A percentile compares a stretch with the other conserved stretches of the same genome.
phyloP scores from a whole-genome alignment of 164 flowering plant species.

The Berberis thunbergii region DNA sequence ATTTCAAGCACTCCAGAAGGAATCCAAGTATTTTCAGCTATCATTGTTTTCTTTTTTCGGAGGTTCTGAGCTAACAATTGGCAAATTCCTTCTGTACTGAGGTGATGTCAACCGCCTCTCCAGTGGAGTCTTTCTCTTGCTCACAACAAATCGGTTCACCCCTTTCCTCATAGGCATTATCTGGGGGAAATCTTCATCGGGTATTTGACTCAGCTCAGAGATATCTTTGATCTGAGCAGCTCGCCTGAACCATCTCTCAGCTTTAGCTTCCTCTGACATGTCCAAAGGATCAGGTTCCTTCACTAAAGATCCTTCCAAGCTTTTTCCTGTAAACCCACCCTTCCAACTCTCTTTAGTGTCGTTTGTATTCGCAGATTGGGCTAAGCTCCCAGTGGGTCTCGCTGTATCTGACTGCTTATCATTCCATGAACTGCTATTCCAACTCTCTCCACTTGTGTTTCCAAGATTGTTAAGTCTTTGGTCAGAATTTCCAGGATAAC shows the following conservation, averaged over 20 bases:
- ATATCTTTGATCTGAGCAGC: slow-evolving; percentile 94
- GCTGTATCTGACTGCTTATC: slow-evolving; percentile 1
- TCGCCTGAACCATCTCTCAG: slow-evolving; percentile 91
- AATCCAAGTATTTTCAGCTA: slow-evolving; percentile 19
- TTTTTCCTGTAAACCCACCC: slow-evolving; percentile 39
- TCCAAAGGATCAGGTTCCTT: slow-evolving; percentile 81
- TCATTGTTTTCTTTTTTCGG: slow-evolving; percentile 36
- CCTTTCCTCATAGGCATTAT: slow-evolving; percentile 99
- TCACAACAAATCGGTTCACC: slow-evolving; percentile 90
- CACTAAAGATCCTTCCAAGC: slow-evolving; percentile 92
- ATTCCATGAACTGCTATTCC: slow-evolving; percentile 18
- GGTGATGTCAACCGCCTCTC: slow-evolving; percentile 89
- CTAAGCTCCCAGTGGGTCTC: slow-evolving; percentile 9
- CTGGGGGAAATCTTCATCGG: slow-evolving; percentile 92
- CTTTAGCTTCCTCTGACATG: slow-evolving; percentile 98
- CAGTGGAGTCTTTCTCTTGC: slow-evolving; percentile 93
- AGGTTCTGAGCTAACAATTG: slow-evolving; percentile 60
- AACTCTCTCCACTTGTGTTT: slow-evolving; percentile 2
- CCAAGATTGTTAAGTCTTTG: slow-evolving; percentile 10
- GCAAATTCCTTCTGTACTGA: slow-evolving; percentile 76
- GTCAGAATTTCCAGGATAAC: slow-evolving; percentile 7
- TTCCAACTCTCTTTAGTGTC: slow-evolving; percentile 31
- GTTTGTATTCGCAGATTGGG: slow-evolving; percentile 13
- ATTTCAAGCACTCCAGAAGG: too few relatives aligned
- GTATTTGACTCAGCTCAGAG: slow-evolving; percentile 87